Evolutionary conservation across 768 basidiomycete genomes (phyloP).

Genomic region (Hericium alpestre): DNA sequence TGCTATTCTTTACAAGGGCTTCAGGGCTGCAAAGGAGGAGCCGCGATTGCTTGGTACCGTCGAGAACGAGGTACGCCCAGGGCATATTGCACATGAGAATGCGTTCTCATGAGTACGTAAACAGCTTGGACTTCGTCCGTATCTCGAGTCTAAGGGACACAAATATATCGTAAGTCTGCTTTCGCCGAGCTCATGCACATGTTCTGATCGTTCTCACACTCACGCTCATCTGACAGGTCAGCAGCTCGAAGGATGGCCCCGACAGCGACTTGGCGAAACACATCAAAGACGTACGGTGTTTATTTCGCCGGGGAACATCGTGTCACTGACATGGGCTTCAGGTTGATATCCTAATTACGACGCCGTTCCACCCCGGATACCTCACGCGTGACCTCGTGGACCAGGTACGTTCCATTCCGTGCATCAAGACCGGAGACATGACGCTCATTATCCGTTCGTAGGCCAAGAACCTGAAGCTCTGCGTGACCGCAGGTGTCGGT

Average conservation of each 20-base stretch:
- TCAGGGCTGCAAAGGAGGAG: constrained; percentile 18
- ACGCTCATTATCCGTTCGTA: constrained; percentile 14
- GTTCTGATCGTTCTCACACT: not conserved
- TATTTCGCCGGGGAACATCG: not conserved
- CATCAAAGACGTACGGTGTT: constrained; percentile 55
- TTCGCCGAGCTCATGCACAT: not conserved
- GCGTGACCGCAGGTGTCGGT: constrained; percentile 78
- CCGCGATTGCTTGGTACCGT: constrained; percentile 24
- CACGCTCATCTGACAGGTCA: constrained; percentile 35
- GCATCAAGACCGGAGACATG: not conserved
- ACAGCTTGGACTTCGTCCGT: constrained; percentile 26
- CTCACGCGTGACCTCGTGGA: constrained; percentile 18
- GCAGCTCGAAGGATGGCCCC: constrained; percentile 75
- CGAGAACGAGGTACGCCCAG: constrained; percentile 21
- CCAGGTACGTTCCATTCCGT: constrained; percentile 6
- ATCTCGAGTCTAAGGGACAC: constrained; percentile 27
- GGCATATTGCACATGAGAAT: not conserved
- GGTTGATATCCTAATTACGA: constrained; percentile 16
- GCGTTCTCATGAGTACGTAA: not conserved
- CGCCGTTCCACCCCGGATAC: constrained; percentile 22
- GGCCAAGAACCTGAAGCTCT: constrained; percentile 76
- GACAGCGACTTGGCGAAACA: constrained; percentile 42
- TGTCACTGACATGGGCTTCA: not conserved
- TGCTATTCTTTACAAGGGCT: constrained; percentile 38
- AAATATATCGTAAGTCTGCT: constrained; percentile 39